phyloP scores from a whole-genome alignment of 228 moss, liverwort and hornwort species.

The Sphagnum fallax region DNA sequence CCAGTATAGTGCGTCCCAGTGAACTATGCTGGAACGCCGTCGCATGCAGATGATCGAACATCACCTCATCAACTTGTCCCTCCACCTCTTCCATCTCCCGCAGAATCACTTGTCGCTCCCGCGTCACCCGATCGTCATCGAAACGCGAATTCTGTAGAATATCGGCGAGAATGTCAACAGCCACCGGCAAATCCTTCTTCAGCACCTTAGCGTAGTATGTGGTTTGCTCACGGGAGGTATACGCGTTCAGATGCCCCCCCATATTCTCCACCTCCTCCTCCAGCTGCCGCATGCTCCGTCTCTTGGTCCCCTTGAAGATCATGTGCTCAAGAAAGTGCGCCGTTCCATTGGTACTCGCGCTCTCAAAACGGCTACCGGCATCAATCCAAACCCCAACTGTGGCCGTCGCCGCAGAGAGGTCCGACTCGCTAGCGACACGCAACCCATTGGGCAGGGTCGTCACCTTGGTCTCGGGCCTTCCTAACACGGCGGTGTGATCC shows the following conservation, averaged over 20 bases:
- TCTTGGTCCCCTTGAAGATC: slow-evolving; percentile 89
- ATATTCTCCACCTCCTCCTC: slow-evolving; percentile 98
- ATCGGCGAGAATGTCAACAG: slow-evolving; percentile 76
- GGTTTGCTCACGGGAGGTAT: slow-evolving; percentile 86
- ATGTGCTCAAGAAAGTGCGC: slow-evolving; percentile 93
- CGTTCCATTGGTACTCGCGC: slow-evolving; percentile 73
- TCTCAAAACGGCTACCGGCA: slow-evolving; percentile 80
- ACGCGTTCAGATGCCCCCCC: slow-evolving; percentile 89
- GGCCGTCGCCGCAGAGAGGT: slow-evolving; percentile 57
- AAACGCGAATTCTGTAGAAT: slow-evolving; percentile 89
- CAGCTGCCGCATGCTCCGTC: slow-evolving; percentile 46
- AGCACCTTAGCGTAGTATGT: slow-evolving; percentile 86
- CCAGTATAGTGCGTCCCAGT: slow-evolving; percentile 81
- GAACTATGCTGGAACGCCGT: slow-evolving; percentile 90
- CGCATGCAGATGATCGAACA: slow-evolving; percentile 93
- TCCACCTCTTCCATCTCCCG: slow-evolving; percentile 91
- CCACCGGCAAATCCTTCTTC: slow-evolving; percentile 59
- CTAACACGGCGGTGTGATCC: slow-evolving; percentile 59
- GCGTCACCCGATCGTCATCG: slow-evolving; percentile 70
- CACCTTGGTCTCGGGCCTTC: slow-evolving; percentile 58
- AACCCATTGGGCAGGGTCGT: slow-evolving; percentile 72
- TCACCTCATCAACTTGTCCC: slow-evolving; percentile 77
- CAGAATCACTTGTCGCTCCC: slow-evolving; percentile 76
- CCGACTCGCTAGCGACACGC: slow-evolving; percentile 68
- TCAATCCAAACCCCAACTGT: slow-evolving; percentile 93